phyloP scores from a whole-genome alignment of 2,329 filamentous ascomycete species.

The Meredithiella fracta region DNA sequence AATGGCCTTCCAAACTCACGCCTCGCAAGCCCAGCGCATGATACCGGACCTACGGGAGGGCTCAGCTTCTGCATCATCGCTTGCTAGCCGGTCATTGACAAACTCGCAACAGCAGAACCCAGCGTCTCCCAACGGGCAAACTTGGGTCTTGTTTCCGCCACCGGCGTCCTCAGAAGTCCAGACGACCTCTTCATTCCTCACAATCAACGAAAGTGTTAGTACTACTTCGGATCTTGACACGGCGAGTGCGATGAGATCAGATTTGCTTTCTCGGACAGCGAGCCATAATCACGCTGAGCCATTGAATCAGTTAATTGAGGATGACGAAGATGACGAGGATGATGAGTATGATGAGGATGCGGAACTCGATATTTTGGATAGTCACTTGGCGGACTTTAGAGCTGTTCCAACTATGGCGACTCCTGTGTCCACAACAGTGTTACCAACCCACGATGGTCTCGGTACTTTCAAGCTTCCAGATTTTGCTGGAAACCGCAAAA shows the following conservation, averaged over 20 bases:
- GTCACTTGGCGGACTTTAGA: slow-evolving; percentile 76
- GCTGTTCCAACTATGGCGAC: slow-evolving; percentile 29
- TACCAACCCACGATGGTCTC: slow-evolving; percentile 85
- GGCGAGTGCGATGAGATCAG: slow-evolving; percentile 15
- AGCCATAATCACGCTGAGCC: slow-evolving; percentile 14
- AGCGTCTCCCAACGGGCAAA: slow-evolving; percentile 24
- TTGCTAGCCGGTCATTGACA: slow-evolving; percentile 7
- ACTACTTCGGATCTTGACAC: slow-evolving; percentile 9
- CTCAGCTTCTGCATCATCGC: slow-evolving; percentile 10
- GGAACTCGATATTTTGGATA: slow-evolving; percentile 85
- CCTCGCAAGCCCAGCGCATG: slow-evolving; percentile 10
- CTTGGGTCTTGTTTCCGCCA: slow-evolving; percentile 93
- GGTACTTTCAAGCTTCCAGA: slow-evolving; percentile 62
- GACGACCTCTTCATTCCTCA: slow-evolving; percentile 13
- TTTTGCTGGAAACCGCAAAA: slow-evolving; percentile 33
- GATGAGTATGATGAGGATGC: slow-evolving; percentile 45
- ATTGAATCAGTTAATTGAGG: slow-evolving; percentile 10
- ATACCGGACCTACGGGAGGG: slow-evolving; percentile 7
- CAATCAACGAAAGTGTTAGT: slow-evolving; percentile 12
- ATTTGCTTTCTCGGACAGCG: slow-evolving; percentile 14
- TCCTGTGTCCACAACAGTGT: slow-evolving; percentile 44
- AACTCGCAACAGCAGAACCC: slow-evolving; percentile 2
- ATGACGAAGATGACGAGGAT: slow-evolving; percentile 11
- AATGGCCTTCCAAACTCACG: slow-evolving; percentile 13
- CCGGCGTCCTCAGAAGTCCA: slow-evolving; percentile 35